Conservation (phyloP, 129 eudicot genomes). For the Mikania micrantha region DNA sequence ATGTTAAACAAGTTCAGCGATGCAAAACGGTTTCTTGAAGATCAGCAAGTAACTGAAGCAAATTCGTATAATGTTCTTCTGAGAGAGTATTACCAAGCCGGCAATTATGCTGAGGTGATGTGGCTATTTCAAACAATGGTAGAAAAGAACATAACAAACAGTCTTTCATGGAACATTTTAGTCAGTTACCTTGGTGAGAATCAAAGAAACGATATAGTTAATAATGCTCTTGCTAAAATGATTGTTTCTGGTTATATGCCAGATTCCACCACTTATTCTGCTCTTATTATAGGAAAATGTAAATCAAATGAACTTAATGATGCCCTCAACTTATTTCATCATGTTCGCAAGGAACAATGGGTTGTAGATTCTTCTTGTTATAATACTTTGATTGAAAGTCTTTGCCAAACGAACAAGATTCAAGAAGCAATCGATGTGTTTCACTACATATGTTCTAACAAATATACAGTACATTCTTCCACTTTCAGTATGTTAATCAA, state of each 20-base stretch:
- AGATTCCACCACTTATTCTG: conserved; percentile 52
- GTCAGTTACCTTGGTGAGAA: conserved; percentile 38
- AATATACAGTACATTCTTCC: conserved; percentile 25
- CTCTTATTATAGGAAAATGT: conserved; percentile 62
- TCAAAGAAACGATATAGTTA: conserved; percentile 23
- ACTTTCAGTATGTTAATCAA: conserved; percentile 39
- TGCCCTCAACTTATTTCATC: conserved; percentile 49
- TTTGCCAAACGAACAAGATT: conserved; percentile 42
- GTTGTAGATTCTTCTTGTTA: conserved; percentile 48
- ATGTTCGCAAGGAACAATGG: conserved; percentile 34
- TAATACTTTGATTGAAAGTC: conserved; percentile 35
- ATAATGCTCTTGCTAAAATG: conserved; percentile 55
- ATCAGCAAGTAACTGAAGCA: conserved; percentile 29
- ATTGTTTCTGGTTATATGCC: conserved; percentile 45
- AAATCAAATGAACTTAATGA: conserved; percentile 29
- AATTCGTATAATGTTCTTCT: conserved; percentile 45
- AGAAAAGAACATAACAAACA: conserved; percentile 31
- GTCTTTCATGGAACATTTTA: conserved; percentile 55
- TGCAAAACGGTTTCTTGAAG: conserved; percentile 46
- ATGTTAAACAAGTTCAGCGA: conserved; percentile 28
- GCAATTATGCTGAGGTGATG: conserved; percentile 28
- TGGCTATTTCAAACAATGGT: conserved; percentile 47
- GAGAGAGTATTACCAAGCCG: conserved; percentile 34
- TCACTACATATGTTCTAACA: conserved; percentile 43
- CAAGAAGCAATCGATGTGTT: conserved; percentile 57